Percentiles rank a stretch among this genome's conserved stretches.
These are phyloP conservation scores for Turnera subulata DNA, from an alignment of 345 rosid species.

Conservation along the genomic window DNA sequence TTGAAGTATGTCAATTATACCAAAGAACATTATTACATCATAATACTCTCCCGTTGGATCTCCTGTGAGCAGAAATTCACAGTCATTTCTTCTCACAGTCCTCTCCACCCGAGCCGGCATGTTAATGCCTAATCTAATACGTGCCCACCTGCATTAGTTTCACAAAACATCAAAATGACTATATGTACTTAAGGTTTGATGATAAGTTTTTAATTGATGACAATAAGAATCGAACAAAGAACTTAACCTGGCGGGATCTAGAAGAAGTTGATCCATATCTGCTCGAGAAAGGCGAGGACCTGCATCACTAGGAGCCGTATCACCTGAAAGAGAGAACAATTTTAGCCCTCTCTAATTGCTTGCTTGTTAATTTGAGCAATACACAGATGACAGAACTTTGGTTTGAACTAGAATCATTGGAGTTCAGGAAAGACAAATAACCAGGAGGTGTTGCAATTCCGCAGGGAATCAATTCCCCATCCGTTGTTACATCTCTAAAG, in stretches of 20 bases:
- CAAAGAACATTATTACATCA: constrained; percentile 77
- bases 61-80: constrained; percentile 62
- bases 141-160: constrained; percentile 83
- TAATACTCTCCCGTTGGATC: constrained; percentile 75
- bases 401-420: neutral
- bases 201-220: too few relatives aligned
- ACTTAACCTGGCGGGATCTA: constrained; percentile 44
- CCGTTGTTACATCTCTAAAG: constrained; percentile 60
- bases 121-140: constrained; percentile 61
- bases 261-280: constrained; percentile 50
- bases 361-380: neutral
- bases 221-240: too few relatives aligned
- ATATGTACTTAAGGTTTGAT: too few relatives aligned
- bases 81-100: constrained; percentile 48
- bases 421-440: neutral
- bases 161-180: too few relatives aligned
- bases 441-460: constrained; percentile 39
- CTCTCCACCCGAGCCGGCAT: constrained; percentile 82
- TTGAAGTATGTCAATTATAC: constrained; percentile 84
- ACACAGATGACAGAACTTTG: neutral
- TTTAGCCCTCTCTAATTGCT: neutral
- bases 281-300: constrained; percentile 45
- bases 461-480: constrained; percentile 70
- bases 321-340: constrained; percentile 18
- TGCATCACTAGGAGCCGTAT: constrained; percentile 20